Evolutionary conservation across 2,329 filamentous ascomycete species (phyloP).

Genomic region (Cyphellophora europaea): DNA sequence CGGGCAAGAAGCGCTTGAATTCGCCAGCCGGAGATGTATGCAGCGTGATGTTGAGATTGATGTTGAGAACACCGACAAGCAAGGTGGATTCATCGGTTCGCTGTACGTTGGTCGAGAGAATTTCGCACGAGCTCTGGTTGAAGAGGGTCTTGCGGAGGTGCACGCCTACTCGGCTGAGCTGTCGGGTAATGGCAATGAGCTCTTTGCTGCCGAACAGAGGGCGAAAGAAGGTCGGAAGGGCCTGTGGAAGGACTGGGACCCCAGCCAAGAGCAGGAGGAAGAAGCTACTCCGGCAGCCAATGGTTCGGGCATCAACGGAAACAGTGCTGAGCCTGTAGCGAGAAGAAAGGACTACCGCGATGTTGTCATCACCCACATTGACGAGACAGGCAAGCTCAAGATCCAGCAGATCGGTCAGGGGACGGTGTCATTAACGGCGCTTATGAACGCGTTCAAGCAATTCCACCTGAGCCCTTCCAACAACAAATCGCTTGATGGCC

Average conservation of each 20-base stretch:
- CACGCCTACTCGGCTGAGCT: conserved; percentile 95
- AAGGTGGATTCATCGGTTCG: conserved; percentile 92
- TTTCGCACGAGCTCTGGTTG: conserved; percentile 85
- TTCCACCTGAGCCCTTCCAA: conserved; percentile 85
- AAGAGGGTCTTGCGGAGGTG: conserved; percentile 87
- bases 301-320: conserved; percentile 41
- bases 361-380: conserved; percentile 84
- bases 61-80: conserved; percentile 89
- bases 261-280: conserved; percentile 66
- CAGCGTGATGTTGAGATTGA: conserved; percentile 96
- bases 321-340: conserved; percentile 45
- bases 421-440: conserved; percentile 70
- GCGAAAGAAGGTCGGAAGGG: conserved; percentile 85
- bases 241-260: conserved; percentile 91
- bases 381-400: conserved; percentile 73
- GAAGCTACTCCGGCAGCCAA: conserved; percentile 36
- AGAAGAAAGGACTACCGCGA: conserved; percentile 87
- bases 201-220: conserved; percentile 76
- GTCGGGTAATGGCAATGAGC: conserved; percentile 77
- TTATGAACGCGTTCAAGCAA: conserved; percentile 85
- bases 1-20: conserved; percentile 86
- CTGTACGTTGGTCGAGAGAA: conserved; percentile 91
- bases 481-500: conserved; percentile 59
- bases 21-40: conserved; percentile 78
- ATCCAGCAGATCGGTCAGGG: conserved; percentile 83